phyloP scores from a whole-genome alignment of 1,139 yeast species.

The Taphrina confusa region DNA sequence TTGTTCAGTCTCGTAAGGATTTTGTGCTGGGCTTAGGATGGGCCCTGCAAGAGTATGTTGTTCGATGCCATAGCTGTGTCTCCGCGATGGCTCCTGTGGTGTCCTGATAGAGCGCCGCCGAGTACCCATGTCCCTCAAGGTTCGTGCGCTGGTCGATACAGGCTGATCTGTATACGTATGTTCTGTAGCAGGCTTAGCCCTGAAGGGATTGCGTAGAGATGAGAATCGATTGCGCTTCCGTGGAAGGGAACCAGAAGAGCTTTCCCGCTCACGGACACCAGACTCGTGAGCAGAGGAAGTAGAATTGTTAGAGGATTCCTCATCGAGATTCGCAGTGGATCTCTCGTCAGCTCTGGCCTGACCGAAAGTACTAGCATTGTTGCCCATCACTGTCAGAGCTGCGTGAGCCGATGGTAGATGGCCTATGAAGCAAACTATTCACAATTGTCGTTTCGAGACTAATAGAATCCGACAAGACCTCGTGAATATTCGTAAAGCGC shows the following conservation, averaged over 20 bases:
- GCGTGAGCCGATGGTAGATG: neutral
- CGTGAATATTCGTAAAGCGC: too few species aligned
- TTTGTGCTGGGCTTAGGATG: too few species aligned
- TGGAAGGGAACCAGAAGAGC: slow-evolving; percentile 9
- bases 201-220: slow-evolving; percentile 16
- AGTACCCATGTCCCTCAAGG: neutral
- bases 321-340: neutral
- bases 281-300: neutral
- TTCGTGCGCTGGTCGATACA: neutral
- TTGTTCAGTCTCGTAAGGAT: too few species aligned
- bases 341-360: neutral
- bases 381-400: neutral
- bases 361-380: neutral
- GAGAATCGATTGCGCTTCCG: slow-evolving; percentile 17
- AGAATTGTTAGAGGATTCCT: neutral
- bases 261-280: slow-evolving; percentile 10
- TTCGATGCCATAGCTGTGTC: too few species aligned
- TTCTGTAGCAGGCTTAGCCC: neutral
- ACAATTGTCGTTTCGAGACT: too few species aligned
- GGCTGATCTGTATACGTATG: neutral
- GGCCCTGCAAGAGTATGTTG: too few species aligned
- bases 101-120: too few species aligned
- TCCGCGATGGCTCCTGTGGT: too few species aligned
- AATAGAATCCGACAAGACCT: too few species aligned
- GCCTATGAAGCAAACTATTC: too few species aligned